Base-by-base conservation (phyloP, 2,329 filamentous ascomycete species). In the Clarireedia monteithiana region DNA sequence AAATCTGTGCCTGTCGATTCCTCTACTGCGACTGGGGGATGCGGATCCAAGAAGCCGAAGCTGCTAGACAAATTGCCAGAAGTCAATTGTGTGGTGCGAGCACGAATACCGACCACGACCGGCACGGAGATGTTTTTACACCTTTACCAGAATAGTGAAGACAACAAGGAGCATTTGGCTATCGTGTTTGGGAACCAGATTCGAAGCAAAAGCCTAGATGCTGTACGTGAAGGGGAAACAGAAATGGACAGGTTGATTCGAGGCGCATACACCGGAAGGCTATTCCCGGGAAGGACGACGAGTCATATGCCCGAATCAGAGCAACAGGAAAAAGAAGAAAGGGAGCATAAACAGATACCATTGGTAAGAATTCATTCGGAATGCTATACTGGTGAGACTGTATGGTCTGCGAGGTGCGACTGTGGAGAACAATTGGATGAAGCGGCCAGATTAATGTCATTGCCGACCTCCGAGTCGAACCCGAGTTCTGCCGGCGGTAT, bases 361-460 rank as follows among this genome's bases (percentile, higher is more conserved):
- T 76, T 99, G 40, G 92, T 99, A 48, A 82, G 94, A 56, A 99
- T 99, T 68, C 94, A 99, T 71, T 95, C 89, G 3, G 94, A 99
- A 72, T 99, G 94, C 74, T 99, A 99, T 72, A 99, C 94, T 0
- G 94, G 94, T 58, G 94, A 99, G 76, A 99, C 94, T 0, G 94
- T 95, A 1, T 97, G 94, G 94, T 96, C 91, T 6, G 92, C 94
- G 38, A 85, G 94, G 27, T 99, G 94, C 74, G 94, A 99, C 73
- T 99, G 94, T 70, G 94, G 94, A 56, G 94, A 99, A 73, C 94
- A 99, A 71, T 80, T 99, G 2, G 94, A 99, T 70, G 94, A 99
- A 74, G 94, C 94, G 1, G 94, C 92, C 1, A 82, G 94, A 26
- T 75, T 99, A 2, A 99, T 99, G 94, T 86, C 88, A 15, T 75